Evolutionary conservation across 2,329 filamentous ascomycete species (phyloP), one percentile per base, ranked within the genome.

Genomic region (Botrytis fragariae): DNA sequence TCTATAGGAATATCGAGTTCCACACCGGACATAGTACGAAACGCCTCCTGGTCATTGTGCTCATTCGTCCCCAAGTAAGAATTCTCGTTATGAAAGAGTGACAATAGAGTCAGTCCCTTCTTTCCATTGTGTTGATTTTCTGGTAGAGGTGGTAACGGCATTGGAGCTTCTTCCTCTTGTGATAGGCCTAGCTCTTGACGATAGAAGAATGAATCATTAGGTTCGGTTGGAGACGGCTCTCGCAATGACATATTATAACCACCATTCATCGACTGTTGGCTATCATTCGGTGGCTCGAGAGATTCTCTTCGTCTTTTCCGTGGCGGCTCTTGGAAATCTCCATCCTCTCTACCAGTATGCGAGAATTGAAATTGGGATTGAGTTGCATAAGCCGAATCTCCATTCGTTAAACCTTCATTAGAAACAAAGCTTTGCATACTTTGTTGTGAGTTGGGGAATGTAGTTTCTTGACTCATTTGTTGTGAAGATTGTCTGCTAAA

Each of bases 1-100:
- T 99, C 96, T 73, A 99, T 93, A 2, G 96, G 95, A 81, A 96
- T 92, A 79, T 99, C 96, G 35, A 98, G 88, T 77, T 99, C 95
- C 57, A 91, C 85, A 0, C 93, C 90, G 1, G 90, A 92, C 72
- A 98, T 87, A 16, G 90, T 90, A 65, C 90, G 86, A 57, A 99
- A 88, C 57, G 93, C 92, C 18, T 94, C 92, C 78, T 95, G 92
- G 72, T 91, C 90, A 1, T 90, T 88, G 76, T 86, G 91, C 76
- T 97, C 93, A 12, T 89, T 90, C 18, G 90, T 86, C 12, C 72
- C 72, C 14, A 71, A 29, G 54, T 71, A 70, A 10, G 88, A 87
- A 70, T 91, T 86, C 76, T 96, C 92, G 79, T 95, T 89, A 10
- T 72, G 71, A 79, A 97, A 96, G 12, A 98, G 86, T 37, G 91